Base-by-base conservation (phyloP, 306 rosid species). In the Ormosia emarginata region DNA sequence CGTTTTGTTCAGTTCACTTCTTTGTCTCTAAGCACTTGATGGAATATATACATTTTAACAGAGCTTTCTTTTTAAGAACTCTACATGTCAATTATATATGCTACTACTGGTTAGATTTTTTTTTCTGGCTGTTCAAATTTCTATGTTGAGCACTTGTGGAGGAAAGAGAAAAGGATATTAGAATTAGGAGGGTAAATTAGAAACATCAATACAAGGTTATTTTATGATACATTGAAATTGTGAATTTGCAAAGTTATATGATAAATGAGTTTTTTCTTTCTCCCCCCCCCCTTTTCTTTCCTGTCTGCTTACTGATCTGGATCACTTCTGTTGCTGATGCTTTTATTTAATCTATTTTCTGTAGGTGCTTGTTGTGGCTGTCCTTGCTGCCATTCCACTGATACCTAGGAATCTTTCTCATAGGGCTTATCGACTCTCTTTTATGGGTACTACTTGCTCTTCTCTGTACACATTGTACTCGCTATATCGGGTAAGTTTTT, bases 341-440 rank as follows among this genome's bases (percentile, higher is more conserved):
- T 77, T 71, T 46, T 4, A 39, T 32, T 9, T 36, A 15, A 67
- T n/a, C 44, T 74, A 33, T 59, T 82, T 77, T 24, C 75, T 72
- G 10, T 85, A 93, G 99, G 98, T 96, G 86, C 88, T 93, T 88
- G 88, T 90, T 71, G 95, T 96, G 82, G 98, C 94, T 78, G 85
- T 92, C 70, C 92, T 96, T 75, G 99, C 97, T 41, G 82, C 90
- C 80, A 40, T 91, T 71, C 99, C 99, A 7, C 67, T 96, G 87
- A 86, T 93, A 77, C 97, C 99, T 9, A 86, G 14, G 77, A 56
- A 78, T 84, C 92, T 96, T 85, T 93, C 97, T 55, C 87, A 91
- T 50, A 92, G 98, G 85, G 97, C 97, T 18, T 96, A 92, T 87
- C 92, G 94, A 47, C 97, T 96, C 78, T 91, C 97, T 71, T 92